Evolutionary conservation across 306 rosid species (phyloP).

Genomic region (Boehmeria nivea): DNA sequence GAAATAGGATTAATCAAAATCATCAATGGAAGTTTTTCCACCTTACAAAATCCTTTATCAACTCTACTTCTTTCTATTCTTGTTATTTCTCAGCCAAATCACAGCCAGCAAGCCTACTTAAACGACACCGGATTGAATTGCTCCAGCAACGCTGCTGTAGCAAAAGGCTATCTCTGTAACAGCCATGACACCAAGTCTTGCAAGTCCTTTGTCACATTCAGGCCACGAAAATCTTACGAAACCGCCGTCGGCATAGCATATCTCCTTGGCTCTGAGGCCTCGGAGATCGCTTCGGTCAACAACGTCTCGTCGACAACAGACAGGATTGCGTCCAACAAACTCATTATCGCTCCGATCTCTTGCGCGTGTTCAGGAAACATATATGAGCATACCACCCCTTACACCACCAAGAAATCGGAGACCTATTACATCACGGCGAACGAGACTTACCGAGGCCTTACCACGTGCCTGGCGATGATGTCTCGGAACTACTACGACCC

Average conservation of each 20-base stretch:
- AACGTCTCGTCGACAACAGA: constrained; percentile 16
- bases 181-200: constrained; percentile 29
- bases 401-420: constrained; percentile 17
- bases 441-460: constrained; percentile 40
- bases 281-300: constrained; percentile 42
- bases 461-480: constrained; percentile 46
- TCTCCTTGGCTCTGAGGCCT: constrained; percentile 46
- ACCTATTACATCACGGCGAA: constrained; percentile 23
- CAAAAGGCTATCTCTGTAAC: constrained; percentile 51
- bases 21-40: too few species aligned
- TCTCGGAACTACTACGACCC: constrained; percentile 40
- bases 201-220: constrained; percentile 35
- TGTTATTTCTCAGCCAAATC: too few species aligned
- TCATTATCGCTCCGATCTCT: constrained; percentile 36
- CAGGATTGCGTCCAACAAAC: too few species aligned
- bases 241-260: constrained; percentile 31
- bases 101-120: constrained; percentile 47
- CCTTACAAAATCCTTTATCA: too few species aligned
- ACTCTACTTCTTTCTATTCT: too few species aligned
- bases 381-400: constrained; percentile 40
- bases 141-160: constrained; percentile 19
- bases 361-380: constrained; percentile 49
- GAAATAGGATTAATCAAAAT: too few species aligned
- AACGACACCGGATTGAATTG: constrained; percentile 25
- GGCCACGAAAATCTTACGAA: constrained; percentile 30